These are phyloP conservation scores for Chaetomiaceae sp. DNA, from an alignment of 2,329 filamentous ascomycete genomes.

Conservation along the genomic window DNA sequence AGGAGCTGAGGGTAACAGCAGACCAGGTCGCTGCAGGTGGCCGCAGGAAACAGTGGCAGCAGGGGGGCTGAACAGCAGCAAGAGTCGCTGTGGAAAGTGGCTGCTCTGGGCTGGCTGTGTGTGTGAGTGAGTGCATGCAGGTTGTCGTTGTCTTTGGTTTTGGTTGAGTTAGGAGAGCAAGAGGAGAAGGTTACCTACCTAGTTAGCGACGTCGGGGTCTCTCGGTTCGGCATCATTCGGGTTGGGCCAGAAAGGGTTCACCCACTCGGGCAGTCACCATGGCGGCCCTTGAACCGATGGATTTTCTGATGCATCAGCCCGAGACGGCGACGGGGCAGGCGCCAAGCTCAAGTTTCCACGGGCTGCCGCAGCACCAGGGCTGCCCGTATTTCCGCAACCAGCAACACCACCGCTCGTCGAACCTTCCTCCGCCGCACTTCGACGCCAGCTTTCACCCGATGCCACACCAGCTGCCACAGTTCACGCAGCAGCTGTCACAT, in stretches of 20 bases:
- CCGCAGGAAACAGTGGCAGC: constrained; percentile 2
- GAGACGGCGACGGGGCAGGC: constrained; percentile 7
- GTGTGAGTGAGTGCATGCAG: too few species aligned
- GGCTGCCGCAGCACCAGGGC: constrained; percentile 15
- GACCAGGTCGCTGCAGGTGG: neutral
- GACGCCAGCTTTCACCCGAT: constrained; percentile 12
- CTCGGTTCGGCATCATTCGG: too few species aligned
- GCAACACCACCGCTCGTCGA: constrained; percentile 17
- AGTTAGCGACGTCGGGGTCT: too few species aligned
- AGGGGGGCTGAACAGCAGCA: neutral
- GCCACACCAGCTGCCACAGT: constrained; percentile 14
- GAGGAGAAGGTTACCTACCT: too few species aligned
- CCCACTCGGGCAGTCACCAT: constrained; percentile 5
- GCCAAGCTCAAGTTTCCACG: constrained; percentile 12
- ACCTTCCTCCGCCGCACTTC: constrained; percentile 18
- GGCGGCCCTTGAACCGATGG: constrained; percentile 32
- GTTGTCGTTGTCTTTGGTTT: too few species aligned
- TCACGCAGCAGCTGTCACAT: constrained; percentile 8
- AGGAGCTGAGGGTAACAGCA: neutral
- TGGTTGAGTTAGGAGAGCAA: too few species aligned
- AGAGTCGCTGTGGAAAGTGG: neutral
- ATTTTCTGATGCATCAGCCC: constrained; percentile 31
- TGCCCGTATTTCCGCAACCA: constrained; percentile 20
- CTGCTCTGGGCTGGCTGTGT: neutral
- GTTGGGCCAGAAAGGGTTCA: too few species aligned